phyloP scores from a whole-genome alignment of 2,329 filamentous ascomycete genomes.

The Sarocladium brachiariae region DNA sequence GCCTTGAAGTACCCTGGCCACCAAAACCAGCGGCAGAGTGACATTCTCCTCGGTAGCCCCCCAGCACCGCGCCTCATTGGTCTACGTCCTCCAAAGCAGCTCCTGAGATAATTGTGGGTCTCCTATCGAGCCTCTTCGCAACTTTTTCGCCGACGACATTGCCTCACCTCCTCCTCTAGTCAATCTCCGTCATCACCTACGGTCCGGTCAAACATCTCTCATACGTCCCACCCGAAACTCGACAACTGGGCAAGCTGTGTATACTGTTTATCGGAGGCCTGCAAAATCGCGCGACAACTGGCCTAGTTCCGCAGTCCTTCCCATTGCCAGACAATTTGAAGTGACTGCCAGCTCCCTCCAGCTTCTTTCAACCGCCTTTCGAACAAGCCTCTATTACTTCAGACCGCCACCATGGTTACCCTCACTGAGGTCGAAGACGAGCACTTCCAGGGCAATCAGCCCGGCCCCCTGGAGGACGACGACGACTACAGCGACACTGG shows the following conservation, averaged over 20 bases:
- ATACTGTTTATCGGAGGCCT: conserved; percentile 3
- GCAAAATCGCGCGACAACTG: neutral
- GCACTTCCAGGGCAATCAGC: conserved; percentile 71
- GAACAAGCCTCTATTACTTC: neutral
- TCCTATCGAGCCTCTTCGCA: conserved; percentile 4
- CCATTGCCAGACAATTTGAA: no score
- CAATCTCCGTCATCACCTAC: neutral
- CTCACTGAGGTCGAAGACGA: conserved; percentile 96
- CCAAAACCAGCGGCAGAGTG: neutral
- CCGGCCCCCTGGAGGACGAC: conserved; percentile 71
- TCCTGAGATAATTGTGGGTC: conserved; percentile 2
- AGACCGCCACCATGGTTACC: conserved; percentile 70
- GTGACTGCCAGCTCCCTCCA: no score
- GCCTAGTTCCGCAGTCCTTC: neutral
- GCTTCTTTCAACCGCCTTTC: neutral
- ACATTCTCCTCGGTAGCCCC: neutral
- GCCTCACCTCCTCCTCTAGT: neutral
- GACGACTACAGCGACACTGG: conserved; percentile 93
- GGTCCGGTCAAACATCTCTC: neutral
- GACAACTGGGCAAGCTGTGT: neutral
- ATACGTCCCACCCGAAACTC: neutral
- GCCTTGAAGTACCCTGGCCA: neutral
- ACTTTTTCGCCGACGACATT: conserved; percentile 10
- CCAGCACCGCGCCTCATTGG: neutral
- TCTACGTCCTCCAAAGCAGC: neutral